Base-by-base conservation (phyloP, 371 early-diverging fungal species). In the Dichotomocladium elegans region DNA sequence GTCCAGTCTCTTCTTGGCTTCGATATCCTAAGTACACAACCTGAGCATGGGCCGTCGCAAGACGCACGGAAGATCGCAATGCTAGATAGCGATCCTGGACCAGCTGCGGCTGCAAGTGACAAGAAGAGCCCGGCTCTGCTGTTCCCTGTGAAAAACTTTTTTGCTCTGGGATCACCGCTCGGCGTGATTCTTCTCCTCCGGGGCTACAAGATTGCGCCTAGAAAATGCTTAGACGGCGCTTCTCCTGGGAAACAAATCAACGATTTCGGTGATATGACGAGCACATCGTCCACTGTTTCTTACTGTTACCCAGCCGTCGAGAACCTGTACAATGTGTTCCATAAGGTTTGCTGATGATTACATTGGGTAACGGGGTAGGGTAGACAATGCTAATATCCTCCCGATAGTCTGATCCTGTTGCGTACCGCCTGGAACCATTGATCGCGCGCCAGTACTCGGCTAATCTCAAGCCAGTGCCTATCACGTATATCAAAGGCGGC, bases 401-500 rank as follows among this genome's bases (percentile, higher is more conserved):
- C 22, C 49, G 9, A 15, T 15, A 64, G 63, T 70, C 75, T 2
- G 77, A 82, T 67, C 74, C 79, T 21, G 74, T 82, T n/a, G 82
- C 82, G 12, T 85, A 86, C 63, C 81, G 90, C 17, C 60, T 87
- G 14, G 90, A 90, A 51, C 90, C 90, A 6, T 55, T 88, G n/a
- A 78, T 88, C 43, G 63, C 68, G 14, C 74, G 77, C 11, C 68
- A 73, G 15, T 72, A 80, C 26, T 68, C 72, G 0, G 60, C 68
- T 0, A 71, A 76, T 33, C 53, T 77, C 6, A 86, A 86, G 41
- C 92, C 93, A 2, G 81, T 79, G 6, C 77, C 81, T 3, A 79
- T 93, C 30, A 87, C 86, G 1, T 93, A 93, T 55, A 83, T 85
- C 42, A 93, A 93, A 55, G 93, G 93, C 6, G 93, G 93, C 1